Evolutionary conservation across 768 basidiomycete genomes (phyloP), one percentile per base, ranked within the genome.

Genomic region (Boletus edulis): DNA sequence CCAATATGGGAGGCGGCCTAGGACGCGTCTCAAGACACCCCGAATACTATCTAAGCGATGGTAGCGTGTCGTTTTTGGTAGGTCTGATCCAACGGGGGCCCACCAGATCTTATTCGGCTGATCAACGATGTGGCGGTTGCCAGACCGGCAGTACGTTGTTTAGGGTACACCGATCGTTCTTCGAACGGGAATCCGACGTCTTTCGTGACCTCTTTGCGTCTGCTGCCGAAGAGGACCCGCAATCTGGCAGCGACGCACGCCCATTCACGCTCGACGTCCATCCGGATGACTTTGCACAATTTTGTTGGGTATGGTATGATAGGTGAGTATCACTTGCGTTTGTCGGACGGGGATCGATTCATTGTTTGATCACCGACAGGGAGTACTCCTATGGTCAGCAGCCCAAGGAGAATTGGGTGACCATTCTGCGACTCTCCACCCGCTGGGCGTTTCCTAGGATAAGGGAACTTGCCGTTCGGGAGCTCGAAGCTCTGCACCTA

Each of bases 251-350:
- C 0, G 80, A 81, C 17, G 66, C 60, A 0, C 70, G 65, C 15
- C 77, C 82, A 0, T 73, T 82, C n/a, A 67, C 74, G 1, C 68
- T 87, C 5, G 68, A 76, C 13, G 73, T 75, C 1, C 69, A 68
- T 2, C 63, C 73, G 0, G 65, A 72, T 0, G 82, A 84, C 0
- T 83, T 86, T 42, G 72, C 73, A 0, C 73, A 74, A 0, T 76
- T 87, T 1, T 53, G 84, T 0, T 84, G 80, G 81, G 76, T 86
- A 0, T 83, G 85, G 57, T 87, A 86, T 18, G 80, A 84, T 18
- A 70, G 73, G 85, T 85, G 52, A 39, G 48, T 24, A 13, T n/a
- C 44, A 20, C 18, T 40, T 14, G 42, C 1, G 5, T 20, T 4
- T 0, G 18, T 32, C 14, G 18, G 31, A 5, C 38, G 37, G 29